A percentile compares a stretch with the other conserved stretches of the same genome.
Evolutionary conservation across 441 rosid genomes (phyloP).

Genomic region (Eugenia klotzschiana): DNA sequence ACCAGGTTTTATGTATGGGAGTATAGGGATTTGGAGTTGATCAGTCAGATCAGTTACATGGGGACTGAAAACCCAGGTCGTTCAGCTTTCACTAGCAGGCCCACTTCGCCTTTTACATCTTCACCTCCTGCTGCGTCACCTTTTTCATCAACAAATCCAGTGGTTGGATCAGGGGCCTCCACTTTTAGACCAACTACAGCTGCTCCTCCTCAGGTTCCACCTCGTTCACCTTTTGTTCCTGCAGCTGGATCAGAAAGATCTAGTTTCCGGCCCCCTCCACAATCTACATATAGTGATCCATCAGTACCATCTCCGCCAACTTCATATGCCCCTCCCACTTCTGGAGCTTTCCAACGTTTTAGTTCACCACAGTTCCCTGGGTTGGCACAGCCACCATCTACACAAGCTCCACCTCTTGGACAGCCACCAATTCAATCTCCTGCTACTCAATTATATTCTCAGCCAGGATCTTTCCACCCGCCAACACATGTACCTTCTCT

Average conservation of each 20-base stretch:
- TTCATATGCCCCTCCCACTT: slow-evolving; percentile 22
- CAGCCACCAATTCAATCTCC: slow-evolving; percentile 47
- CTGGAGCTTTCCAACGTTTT: slow-evolving; percentile 31
- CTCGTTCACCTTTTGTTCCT: slow-evolving; percentile 31
- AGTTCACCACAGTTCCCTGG: slow-evolving; percentile 41
- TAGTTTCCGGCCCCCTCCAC: slow-evolving; percentile 34
- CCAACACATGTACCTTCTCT: slow-evolving; percentile 35
- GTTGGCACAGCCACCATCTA: slow-evolving; percentile 37
- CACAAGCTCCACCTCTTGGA: slow-evolving; percentile 25
- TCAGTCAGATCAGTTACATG: slow-evolving; percentile 24
- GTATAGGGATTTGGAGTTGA: slow-evolving; percentile 8
- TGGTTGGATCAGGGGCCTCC: slow-evolving; percentile 29
- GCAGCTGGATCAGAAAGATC: slow-evolving; percentile 19
- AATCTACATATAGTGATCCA: slow-evolving; percentile 24
- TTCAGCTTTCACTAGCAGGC: slow-evolving; percentile 44
- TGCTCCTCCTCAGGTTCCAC: slow-evolving; percentile 27
- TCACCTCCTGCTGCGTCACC: slow-evolving; percentile 46
- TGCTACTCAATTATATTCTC: slow-evolving; percentile 32
- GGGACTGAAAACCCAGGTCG: slow-evolving; percentile 62
- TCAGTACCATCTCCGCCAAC: slow-evolving; percentile 24
- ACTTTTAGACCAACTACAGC: slow-evolving; percentile 41
- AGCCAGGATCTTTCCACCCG: slow-evolving; percentile 25
- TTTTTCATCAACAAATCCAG: slow-evolving; percentile 45
- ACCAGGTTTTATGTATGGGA: slow-evolving; percentile 28
- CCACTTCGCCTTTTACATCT: slow-evolving; percentile 50